A percentile compares a stretch with the other conserved stretches of the same genome.
These are phyloP conservation scores for Cutaneotrichosporon sp. DNA, from an alignment of 1,284 basidiomycete species.

Conservation along the genomic window DNA sequence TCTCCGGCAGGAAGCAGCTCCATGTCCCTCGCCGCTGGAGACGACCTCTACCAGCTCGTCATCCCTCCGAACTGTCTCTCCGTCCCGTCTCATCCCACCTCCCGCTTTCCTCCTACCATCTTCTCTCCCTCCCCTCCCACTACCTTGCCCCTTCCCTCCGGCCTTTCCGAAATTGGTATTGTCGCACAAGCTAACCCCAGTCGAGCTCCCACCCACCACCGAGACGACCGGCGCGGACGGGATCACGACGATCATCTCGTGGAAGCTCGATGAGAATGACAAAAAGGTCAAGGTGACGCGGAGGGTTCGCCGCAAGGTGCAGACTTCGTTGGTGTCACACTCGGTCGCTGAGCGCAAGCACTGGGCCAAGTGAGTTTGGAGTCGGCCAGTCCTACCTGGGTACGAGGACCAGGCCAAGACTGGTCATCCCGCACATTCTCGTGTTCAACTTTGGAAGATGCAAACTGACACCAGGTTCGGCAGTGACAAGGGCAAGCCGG, in stretches of 20 bases:
- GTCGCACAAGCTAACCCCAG: conserved; percentile 15
- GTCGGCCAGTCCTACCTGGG: background rate
- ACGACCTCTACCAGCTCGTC: too few relatives aligned
- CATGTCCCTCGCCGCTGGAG: too few relatives aligned
- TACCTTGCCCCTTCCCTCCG: background rate
- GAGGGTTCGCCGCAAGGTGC: conserved; percentile 79
- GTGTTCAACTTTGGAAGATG: background rate
- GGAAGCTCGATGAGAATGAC: conserved; percentile 82
- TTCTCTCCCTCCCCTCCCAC: background rate
- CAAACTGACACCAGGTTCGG: conserved; percentile 65
- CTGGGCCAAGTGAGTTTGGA: conserved; percentile 68
- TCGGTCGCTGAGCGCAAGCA: conserved; percentile 87
- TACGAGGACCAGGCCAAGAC: too few relatives aligned
- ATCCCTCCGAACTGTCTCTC: too few relatives aligned
- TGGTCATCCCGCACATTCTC: background rate
- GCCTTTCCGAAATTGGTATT: background rate
- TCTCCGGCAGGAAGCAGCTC: too few relatives aligned
- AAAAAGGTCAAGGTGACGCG: conserved; percentile 90
- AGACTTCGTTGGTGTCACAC: conserved; percentile 91
- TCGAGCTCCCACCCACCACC: conserved; percentile 43
- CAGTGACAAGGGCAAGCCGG: conserved; percentile 78
- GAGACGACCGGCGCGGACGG: conserved; percentile 85
- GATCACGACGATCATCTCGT: conserved; percentile 80
- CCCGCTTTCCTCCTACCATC: background rate
- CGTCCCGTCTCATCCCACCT: too few relatives aligned